Base-by-base conservation (phyloP, 768 basidiomycete genomes). In the Boletus bicolor region DNA sequence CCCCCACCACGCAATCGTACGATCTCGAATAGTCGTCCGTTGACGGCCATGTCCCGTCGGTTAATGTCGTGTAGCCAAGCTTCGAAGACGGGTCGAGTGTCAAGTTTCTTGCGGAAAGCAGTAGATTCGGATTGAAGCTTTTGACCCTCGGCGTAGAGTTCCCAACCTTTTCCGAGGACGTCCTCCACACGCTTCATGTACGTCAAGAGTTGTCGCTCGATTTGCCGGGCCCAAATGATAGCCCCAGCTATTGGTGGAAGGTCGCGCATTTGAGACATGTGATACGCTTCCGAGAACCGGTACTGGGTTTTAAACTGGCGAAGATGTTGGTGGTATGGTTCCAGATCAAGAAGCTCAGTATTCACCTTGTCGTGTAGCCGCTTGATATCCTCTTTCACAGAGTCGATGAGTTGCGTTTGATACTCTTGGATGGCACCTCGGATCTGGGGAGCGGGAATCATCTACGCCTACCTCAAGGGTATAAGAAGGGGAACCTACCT, bases 121-220 rank as follows among this genome's bases (percentile, higher is more conserved):
- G 83, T 76, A 44, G 85, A 88, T 72, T 98, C 97, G 30, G 88
- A 86, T 65, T 98, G 93, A 1, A 99, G 86, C 64, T 94, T 96
- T 73, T 98, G 94, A 7, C 97, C 97, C 65, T 99, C 97, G n/a
- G 96, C 95, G 63, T 99, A 98, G 56, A 93, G 85, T 67, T 98
- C 95, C 96, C 97, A 99, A 7, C 93, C 96, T 72, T 93, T 96
- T 6, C 96, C 91, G 8, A 99, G 85, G 3, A 99, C 97, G 69
- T 98, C 96, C 67, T 98, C 97, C 49, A 98, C 96, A 15, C 96
- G 89, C 71, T 95, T 96, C 96, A 99, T 99, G 77, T 98, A 98
- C 1, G 93, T 87, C 55, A 89, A 79, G 3, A 99, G 84, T 67
- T 99, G 97, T 4, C 94, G 85, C 65, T 98, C 96, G 58, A 99